Evolutionary conservation across 164 flowering plant species (phyloP), one percentile per base, ranked within the genome.

Genomic region (Malania oleifera): DNA sequence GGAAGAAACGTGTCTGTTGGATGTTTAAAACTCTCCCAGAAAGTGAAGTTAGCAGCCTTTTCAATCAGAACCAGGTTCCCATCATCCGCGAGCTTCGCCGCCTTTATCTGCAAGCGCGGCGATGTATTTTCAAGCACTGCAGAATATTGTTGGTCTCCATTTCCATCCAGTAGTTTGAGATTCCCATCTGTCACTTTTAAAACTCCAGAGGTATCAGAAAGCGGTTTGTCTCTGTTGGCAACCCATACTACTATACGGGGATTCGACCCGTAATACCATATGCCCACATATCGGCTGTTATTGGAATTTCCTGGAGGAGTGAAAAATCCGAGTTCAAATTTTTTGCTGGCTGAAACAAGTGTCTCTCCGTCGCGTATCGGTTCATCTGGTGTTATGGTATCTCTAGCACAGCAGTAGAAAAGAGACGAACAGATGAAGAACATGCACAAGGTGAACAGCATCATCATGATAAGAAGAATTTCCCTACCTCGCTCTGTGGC

Each of bases 321-420:
- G 17, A 71, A 75, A 52, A 75, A 71, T 4, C 78, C 78, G 0
- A 75, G 41, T 28, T 71, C 70, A 43, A 71, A 71, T 1, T 0
- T 60, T 23, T 63, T 9, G 13, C 64, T 64, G 8, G 51, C 10
- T 6, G 78, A 75, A 55, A 70, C 51, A 19, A 74, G 65, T 46
- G 71, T 60, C 18, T 54, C 66, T 45, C 58, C 54, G 41, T 18
- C 35, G 6, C 35, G 4, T 4, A 67, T 9, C 9, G 23, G 48
- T 27, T 40, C 38, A 35, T 23, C 9, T 3, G 11, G 10, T 18
- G 67, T 50, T 7, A 74, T 49, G 40, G 64, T 48, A 23, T 70
- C 72, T 70, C 52, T 55, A 11, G 67, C 70, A 5, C 41, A 28
- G 58, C 57, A 62, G 56, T 15, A 34, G 15, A 27, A 13, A 12